These are phyloP conservation scores for Boletellus deceptivus DNA, from an alignment of 1,284 basidiomycete genomes.

Conservation along the genomic window DNA sequence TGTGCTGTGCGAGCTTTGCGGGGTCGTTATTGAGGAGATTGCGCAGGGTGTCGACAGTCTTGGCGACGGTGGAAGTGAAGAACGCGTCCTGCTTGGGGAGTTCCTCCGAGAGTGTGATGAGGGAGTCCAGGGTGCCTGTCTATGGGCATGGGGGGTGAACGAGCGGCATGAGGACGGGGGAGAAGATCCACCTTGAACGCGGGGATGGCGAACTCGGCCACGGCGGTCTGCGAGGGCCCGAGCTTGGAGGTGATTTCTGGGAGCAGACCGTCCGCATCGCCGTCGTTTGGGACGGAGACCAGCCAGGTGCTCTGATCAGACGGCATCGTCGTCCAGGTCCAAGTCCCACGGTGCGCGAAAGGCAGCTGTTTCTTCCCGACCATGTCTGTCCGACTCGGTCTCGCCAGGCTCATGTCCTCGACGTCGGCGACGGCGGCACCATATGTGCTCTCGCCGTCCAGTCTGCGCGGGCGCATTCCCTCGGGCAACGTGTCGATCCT, in stretches of 20 bases:
- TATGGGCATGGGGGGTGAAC: conserved; percentile 37
- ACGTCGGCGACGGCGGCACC: conserved; percentile 37
- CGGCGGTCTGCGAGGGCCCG: conserved; percentile 41
- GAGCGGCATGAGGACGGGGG: conserved; percentile 7
- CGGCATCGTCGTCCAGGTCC: conserved; percentile 51
- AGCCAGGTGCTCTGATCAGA: conserved; percentile 87
- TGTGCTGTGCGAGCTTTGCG: conserved; percentile 78
- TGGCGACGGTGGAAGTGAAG: conserved; percentile 87
- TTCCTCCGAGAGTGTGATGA: conserved; percentile 89
- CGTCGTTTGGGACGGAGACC: conserved; percentile 70
- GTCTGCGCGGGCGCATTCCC: conserved; percentile 41
- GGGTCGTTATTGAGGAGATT: conserved; percentile 90
- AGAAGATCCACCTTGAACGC: conserved; percentile 66
- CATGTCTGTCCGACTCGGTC: neutral
- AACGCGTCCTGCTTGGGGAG: conserved; percentile 90
- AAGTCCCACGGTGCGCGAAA: neutral
- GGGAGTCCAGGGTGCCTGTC: conserved; percentile 92
- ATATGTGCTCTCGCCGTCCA: conserved; percentile 51
- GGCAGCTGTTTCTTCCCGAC: conserved; percentile 1
- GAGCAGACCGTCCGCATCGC: conserved; percentile 66
- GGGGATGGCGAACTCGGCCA: conserved; percentile 65
- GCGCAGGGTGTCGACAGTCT: conserved; percentile 93
- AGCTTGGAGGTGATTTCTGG: conserved; percentile 64
- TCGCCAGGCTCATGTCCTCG: conserved; percentile 35
- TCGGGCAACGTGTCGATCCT: conserved; percentile 48